Conservation (phyloP, 2,329 filamentous ascomycete genomes). For the Stagonosporopsis chrysanthemi region DNA sequence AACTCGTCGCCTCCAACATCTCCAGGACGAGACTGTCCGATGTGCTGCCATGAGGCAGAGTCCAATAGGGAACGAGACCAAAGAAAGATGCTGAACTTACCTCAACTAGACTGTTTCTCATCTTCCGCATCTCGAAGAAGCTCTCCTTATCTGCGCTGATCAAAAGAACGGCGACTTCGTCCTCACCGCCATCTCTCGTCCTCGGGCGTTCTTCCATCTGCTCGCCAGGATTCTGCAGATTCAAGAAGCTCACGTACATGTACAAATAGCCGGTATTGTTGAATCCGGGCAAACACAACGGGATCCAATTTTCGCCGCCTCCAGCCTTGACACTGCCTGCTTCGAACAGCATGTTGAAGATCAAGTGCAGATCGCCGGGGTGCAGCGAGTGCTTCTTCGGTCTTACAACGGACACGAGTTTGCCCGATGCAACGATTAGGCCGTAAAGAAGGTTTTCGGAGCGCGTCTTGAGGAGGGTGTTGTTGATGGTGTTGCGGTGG, state of each 20-base stretch:
- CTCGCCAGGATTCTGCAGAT: constrained; percentile 60
- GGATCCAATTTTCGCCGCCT: constrained; percentile 97
- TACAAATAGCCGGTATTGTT: constrained; percentile 97
- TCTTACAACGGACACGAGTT: constrained; percentile 91
- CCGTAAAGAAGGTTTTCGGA: constrained; percentile 86
- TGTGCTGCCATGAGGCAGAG: neutral
- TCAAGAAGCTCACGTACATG: constrained; percentile 98
- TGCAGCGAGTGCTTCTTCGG: constrained; percentile 95
- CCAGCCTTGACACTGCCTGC: constrained; percentile 89
- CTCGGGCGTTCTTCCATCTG: constrained; percentile 52
- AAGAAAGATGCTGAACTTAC: constrained; percentile 47
- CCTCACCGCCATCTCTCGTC: constrained; percentile 58
- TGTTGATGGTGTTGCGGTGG: constrained; percentile 85
- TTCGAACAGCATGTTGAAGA: constrained; percentile 99
- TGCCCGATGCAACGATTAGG: constrained; percentile 88
- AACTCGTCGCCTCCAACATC: neutral
- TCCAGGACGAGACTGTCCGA: neutral
- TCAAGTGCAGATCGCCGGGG: constrained; percentile 91
- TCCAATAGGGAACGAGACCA: neutral
- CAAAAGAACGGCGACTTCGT: constrained; percentile 86
- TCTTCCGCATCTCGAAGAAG: constrained; percentile 86
- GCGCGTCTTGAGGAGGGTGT: constrained; percentile 79
- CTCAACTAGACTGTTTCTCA: constrained; percentile 67
- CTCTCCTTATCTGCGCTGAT: constrained; percentile 93
- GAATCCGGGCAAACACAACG: constrained; percentile 92